Conservation (phyloP, 2,329 filamentous ascomycete species). For the Metarhizium guizhouense region DNA sequence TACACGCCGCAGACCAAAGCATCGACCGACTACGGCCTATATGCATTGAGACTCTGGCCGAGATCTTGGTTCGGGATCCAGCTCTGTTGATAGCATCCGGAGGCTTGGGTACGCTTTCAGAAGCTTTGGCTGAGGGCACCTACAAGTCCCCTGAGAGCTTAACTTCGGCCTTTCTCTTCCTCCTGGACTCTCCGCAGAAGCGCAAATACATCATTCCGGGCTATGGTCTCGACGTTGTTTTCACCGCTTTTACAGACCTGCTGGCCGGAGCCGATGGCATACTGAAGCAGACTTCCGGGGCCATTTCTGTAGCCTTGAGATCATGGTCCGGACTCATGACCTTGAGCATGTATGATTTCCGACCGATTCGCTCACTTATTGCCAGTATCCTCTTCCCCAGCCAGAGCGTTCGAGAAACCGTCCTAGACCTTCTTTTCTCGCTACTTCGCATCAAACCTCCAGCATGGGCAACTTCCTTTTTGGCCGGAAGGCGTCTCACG, state of each 20-base stretch:
- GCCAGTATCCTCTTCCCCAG: conserved; percentile 53
- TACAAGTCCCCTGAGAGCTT: conserved; percentile 91
- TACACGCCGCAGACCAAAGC: conserved; percentile 54
- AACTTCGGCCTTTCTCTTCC: conserved; percentile 76
- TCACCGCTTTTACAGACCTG: conserved; percentile 89
- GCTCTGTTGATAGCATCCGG: conserved; percentile 72
- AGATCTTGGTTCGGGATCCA: conserved; percentile 83
- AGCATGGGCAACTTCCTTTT: conserved; percentile 90
- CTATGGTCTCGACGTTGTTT: conserved; percentile 80
- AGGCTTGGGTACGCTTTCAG: conserved; percentile 79
- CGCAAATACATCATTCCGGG: conserved; percentile 79
- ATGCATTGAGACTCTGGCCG: conserved; percentile 84
- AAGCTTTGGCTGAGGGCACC: conserved; percentile 79
- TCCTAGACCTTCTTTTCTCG: conserved; percentile 78
- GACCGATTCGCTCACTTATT: conserved; percentile 71
- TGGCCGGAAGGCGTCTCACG: conserved; percentile 84
- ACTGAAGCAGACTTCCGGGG: conserved; percentile 79
- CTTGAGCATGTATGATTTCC: conserved; percentile 79
- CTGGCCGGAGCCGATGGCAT: conserved; percentile 48
- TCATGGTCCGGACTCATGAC: conserved; percentile 91
- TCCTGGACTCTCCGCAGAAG: conserved; percentile 75
- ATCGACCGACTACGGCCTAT: conserved; percentile 84
- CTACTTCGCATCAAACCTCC: conserved; percentile 79
- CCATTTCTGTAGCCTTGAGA: conserved; percentile 84
- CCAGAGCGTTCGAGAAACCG: conserved; percentile 56